Evolutionary conservation across 2,329 filamentous ascomycete species (phyloP).

Genomic region (Claviceps digitariae): DNA sequence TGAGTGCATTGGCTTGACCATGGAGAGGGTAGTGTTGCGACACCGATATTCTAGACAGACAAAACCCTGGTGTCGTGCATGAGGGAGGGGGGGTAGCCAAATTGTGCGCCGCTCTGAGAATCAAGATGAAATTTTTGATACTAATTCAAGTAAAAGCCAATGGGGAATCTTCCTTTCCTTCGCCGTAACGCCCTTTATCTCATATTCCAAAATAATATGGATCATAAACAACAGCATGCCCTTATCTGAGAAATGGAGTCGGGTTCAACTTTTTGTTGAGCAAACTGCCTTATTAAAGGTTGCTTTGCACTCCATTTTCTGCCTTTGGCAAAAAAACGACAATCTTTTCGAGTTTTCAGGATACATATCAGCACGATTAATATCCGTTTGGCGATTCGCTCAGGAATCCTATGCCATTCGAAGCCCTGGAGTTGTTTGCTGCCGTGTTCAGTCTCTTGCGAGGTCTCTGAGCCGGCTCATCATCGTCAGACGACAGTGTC

Average conservation of each 20-base stretch:
- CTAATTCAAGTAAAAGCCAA: conserved; percentile 1
- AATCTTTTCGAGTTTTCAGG: neutral
- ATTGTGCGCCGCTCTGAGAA: neutral
- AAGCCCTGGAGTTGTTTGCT: conserved; percentile 12
- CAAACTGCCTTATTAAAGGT: neutral
- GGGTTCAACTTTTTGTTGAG: neutral
- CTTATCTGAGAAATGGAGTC: neutral
- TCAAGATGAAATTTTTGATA: neutral
- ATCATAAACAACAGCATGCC: neutral
- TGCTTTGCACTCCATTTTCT: neutral
- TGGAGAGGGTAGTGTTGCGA: too few species aligned
- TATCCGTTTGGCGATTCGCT: conserved; percentile 13
- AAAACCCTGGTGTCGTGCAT: too few species aligned
- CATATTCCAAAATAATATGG: conserved; percentile 6
- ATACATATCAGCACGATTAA: neutral
- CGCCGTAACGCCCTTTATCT: conserved; percentile 12
- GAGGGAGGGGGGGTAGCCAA: neutral
- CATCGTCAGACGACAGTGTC: conserved; percentile 42
- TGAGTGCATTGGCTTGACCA: too few species aligned
- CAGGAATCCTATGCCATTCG: conserved; percentile 9
- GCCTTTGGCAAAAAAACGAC: neutral
- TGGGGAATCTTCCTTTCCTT: conserved; percentile 15
- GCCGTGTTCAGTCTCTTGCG: conserved; percentile 31
- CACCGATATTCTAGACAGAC: too few species aligned
- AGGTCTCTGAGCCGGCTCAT: conserved; percentile 30